These are phyloP conservation scores for Groenewaldozyma tartarivorans DNA, from an alignment of 805 yeast species.

Conservation along the genomic window DNA sequence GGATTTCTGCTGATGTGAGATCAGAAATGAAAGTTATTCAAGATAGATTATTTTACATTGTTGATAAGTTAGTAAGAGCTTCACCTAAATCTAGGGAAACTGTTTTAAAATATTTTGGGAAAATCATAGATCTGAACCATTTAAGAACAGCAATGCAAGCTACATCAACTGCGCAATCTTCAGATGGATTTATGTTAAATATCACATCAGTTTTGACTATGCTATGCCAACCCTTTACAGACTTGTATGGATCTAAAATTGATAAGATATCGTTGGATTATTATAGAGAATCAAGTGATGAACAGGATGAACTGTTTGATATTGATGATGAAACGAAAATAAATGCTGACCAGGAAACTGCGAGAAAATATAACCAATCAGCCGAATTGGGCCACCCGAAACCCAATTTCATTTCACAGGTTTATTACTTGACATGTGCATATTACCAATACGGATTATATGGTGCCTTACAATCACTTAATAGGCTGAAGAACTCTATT, in stretches of 20 bases:
- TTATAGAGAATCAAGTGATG: slow-evolving; percentile 32
- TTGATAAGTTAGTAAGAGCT: slow-evolving; percentile 69
- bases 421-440: slow-evolving; percentile 70
- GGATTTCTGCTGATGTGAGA: slow-evolving; percentile 16
- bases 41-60: slow-evolving; percentile 57
- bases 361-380: slow-evolving; percentile 44
- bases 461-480: slow-evolving; percentile 54
- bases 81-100: slow-evolving; percentile 54
- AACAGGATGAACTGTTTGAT: slow-evolving; percentile 42
- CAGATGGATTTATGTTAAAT: slow-evolving; percentile 78
- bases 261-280: slow-evolving; percentile 71
- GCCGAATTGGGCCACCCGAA: background rate
- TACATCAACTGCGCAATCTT: slow-evolving; percentile 51
- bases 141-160: slow-evolving; percentile 52
- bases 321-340: slow-evolving; percentile 75
- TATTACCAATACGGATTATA: slow-evolving; percentile 85
- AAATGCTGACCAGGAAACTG: slow-evolving; percentile 65
- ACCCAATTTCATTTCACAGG: slow-evolving; percentile 81
- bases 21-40: slow-evolving; percentile 23
- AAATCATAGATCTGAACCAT: slow-evolving; percentile 72
- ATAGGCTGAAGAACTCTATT: slow-evolving; percentile 41
- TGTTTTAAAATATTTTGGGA: slow-evolving; percentile 60
- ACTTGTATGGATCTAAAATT: slow-evolving; percentile 52
- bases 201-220: slow-evolving; percentile 55
- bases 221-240: slow-evolving; percentile 78